phyloP scores from a whole-genome alignment of 2,329 filamentous ascomycete species.

The Arthrocladium fulminans region DNA sequence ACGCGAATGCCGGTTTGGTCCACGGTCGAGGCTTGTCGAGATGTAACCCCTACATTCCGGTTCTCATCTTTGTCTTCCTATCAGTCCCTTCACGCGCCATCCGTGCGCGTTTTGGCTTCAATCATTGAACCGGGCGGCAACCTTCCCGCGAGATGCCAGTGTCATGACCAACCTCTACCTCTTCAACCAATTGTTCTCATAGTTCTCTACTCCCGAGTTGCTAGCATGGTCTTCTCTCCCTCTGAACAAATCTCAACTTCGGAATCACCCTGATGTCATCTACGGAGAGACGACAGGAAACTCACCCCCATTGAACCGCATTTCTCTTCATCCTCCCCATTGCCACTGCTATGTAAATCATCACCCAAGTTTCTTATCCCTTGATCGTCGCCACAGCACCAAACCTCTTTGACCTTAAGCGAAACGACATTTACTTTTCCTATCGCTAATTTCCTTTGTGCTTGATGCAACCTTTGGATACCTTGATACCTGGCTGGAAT shows the following conservation, averaged over 20 bases:
- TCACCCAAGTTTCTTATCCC: not conserved
- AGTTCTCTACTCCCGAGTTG: not conserved
- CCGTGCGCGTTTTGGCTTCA: constrained; percentile 3
- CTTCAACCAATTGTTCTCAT: constrained; percentile 1
- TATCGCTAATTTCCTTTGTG: not conserved
- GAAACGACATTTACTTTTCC: not conserved
- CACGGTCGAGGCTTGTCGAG: not conserved
- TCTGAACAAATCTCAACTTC: not conserved
- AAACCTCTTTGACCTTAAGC: not conserved
- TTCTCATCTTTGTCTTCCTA: not conserved
- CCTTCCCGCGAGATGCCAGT: not conserved
- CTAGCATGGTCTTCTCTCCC: too few relatives aligned
- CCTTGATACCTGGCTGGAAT: not conserved
- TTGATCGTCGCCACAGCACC: not conserved
- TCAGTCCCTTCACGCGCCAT: not conserved
- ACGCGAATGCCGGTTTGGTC: not conserved
- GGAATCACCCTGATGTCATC: not conserved
- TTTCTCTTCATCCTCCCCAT: too few relatives aligned
- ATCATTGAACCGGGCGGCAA: not conserved
- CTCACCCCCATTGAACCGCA: too few relatives aligned
- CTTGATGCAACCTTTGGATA: not conserved
- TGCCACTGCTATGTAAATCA: too few relatives aligned
- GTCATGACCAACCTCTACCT: not conserved
- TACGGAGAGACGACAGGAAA: not conserved
- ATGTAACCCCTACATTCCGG: not conserved